These are phyloP conservation scores for Salix purpurea DNA, from an alignment of 345 rosid species.

Conservation along the genomic window DNA sequence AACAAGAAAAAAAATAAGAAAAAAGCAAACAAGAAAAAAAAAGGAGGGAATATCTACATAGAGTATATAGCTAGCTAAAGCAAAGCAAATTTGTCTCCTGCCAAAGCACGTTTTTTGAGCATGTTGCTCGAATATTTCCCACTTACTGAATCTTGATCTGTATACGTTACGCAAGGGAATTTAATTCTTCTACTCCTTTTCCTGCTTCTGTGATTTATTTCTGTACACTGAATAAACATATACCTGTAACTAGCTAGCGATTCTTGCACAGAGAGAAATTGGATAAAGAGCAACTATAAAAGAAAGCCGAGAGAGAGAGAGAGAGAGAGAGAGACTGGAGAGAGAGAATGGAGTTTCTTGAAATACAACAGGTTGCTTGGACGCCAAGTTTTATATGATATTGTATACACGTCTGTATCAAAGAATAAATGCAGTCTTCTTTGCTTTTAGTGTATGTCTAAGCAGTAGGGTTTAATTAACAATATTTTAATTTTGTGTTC, in stretches of 20 bases:
- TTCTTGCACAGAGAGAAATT: conserved; percentile 8
- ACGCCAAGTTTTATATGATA: conserved; percentile 60
- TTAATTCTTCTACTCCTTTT: conserved; percentile 27
- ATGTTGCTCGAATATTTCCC: background rate
- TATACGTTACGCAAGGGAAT: conserved; percentile 17
- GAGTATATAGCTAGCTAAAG: background rate
- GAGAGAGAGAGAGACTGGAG: no score
- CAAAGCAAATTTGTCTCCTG: conserved; percentile 9
- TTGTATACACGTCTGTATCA: conserved; percentile 36
- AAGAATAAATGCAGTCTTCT: conserved; percentile 29
- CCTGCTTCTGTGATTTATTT: background rate
- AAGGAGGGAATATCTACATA: background rate
- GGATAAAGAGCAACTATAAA: conserved; percentile 15
- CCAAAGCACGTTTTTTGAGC: conserved; percentile 24
- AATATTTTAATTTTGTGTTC: no score
- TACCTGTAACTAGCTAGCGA: background rate
- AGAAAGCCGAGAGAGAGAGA: background rate
- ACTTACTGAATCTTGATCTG: conserved; percentile 16
- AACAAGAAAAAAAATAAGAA: background rate
- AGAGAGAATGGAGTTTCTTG: background rate
- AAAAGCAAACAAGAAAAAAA: background rate
- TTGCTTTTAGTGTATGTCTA: background rate
- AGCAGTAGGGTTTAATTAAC: background rate
- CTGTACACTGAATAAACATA: background rate
- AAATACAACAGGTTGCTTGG: conserved; percentile 54